These are phyloP conservation scores for Diplotaxis tenuifolia DNA, from an alignment of 345 rosid genomes.

Conservation along the genomic window DNA sequence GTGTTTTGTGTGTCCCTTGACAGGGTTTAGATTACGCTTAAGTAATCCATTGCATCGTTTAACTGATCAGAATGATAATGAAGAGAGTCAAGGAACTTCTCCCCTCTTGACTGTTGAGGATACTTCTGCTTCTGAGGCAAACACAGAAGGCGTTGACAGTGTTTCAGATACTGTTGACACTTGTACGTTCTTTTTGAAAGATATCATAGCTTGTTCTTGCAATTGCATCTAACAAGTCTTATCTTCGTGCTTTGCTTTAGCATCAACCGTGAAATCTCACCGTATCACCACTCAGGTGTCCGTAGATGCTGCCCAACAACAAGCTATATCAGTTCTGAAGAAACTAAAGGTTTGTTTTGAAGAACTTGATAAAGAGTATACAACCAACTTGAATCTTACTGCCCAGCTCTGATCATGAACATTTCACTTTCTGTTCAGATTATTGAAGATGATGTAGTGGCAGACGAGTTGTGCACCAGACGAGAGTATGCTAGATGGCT, in stretches of 20 bases:
- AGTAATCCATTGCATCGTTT: slow-evolving; percentile 33
- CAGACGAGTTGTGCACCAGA: background rate
- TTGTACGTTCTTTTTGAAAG: background rate
- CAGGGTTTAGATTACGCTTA: slow-evolving; percentile 54
- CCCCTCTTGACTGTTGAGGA: slow-evolving; percentile 31
- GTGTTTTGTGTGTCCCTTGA: slow-evolving; percentile 6
- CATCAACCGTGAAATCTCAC: background rate
- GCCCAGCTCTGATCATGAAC: background rate
- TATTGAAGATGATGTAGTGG: background rate
- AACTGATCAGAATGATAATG: slow-evolving; percentile 33
- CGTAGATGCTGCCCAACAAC: background rate
- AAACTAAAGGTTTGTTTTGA: background rate
- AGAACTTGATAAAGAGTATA: background rate
- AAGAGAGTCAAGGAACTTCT: slow-evolving; percentile 19
- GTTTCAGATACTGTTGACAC: background rate
- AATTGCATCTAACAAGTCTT: background rate
- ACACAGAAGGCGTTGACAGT: background rate
- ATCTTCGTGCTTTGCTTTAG: background rate
- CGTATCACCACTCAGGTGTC: background rate
- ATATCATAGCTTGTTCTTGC: too few relatives aligned
- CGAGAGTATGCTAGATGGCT: background rate
- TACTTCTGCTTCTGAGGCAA: slow-evolving; percentile 27
- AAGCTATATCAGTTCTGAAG: background rate
- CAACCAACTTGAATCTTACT: background rate
- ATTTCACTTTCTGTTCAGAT: too few relatives aligned